phyloP scores from a whole-genome alignment of 164 flowering plant species.

The Warburgia ugandensis region DNA sequence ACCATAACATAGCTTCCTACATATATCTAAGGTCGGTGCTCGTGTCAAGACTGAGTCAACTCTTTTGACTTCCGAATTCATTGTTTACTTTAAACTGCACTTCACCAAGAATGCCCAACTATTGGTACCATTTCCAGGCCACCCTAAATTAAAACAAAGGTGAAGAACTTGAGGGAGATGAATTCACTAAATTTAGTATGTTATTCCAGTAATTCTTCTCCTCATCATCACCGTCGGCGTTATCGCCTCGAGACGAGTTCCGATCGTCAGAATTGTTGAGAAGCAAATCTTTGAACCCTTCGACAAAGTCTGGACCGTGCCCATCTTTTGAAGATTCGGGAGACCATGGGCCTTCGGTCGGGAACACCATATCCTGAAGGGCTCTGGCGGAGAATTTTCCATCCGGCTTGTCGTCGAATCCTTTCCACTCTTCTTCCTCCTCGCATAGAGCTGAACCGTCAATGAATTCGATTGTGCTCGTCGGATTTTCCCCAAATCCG shows the following conservation, averaged over 20 bases:
- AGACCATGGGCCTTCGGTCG: slow-evolving; percentile 4
- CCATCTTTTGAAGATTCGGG: not conserved
- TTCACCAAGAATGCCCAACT: not conserved
- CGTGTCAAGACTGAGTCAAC: no score
- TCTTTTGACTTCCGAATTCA: not conserved
- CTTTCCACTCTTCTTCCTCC: slow-evolving; percentile 2
- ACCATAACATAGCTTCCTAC: no score
- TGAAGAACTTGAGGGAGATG: slow-evolving; percentile 23
- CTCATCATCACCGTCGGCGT: slow-evolving; percentile 22
- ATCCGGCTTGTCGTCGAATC: not conserved
- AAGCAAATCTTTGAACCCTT: slow-evolving; percentile 8
- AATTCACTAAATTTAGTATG: slow-evolving; percentile 72
- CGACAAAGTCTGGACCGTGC: not conserved
- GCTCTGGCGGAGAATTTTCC: not conserved
- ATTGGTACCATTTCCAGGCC: not conserved
- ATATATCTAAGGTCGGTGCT: no score
- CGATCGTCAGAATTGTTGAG: not conserved
- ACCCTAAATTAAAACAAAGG: slow-evolving; percentile 4
- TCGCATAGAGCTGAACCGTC: not conserved
- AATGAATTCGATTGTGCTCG: not conserved
- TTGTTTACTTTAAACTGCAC: not conserved
- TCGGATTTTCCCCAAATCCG: not conserved
- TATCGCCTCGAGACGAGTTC: not conserved
- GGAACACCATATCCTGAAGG: slow-evolving; percentile 3
- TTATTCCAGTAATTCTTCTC: slow-evolving; percentile 84